Evolutionary conservation across 2,329 filamentous ascomycete genomes (phyloP).

Genomic region (Fusarium palustre): DNA sequence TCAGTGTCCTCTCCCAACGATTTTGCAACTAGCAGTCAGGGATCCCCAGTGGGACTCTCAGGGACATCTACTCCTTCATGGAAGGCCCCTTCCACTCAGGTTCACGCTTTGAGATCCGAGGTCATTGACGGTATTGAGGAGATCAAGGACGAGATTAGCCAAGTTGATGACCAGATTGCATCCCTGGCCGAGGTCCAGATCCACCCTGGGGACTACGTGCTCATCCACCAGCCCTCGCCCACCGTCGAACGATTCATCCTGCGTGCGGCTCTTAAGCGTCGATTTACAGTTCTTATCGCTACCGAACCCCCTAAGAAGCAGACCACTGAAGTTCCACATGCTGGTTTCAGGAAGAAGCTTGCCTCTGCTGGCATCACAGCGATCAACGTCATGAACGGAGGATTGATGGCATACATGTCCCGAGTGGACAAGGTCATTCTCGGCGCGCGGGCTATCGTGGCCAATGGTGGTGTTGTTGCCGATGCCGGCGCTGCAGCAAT

Average conservation of each 20-base stretch:
- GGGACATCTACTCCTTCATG: slow-evolving; percentile 63
- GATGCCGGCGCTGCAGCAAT: slow-evolving; percentile 86
- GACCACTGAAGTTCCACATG: slow-evolving; percentile 56
- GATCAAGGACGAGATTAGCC: slow-evolving; percentile 93
- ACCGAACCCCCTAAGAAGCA: slow-evolving; percentile 66
- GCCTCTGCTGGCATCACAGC: slow-evolving; percentile 82
- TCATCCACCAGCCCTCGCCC: slow-evolving; percentile 86
- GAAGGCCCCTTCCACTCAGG: slow-evolving; percentile 57
- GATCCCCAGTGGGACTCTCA: slow-evolving; percentile 62
- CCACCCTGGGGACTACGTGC: slow-evolving; percentile 90
- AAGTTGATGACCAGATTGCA: slow-evolving; percentile 93
- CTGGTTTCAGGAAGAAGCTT: slow-evolving; percentile 80
- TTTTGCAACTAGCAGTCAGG: slow-evolving; percentile 49
- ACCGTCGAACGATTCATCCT: slow-evolving; percentile 92
- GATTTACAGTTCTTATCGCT: slow-evolving; percentile 89
- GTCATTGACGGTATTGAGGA: slow-evolving; percentile 95
- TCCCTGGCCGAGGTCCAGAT: slow-evolving; percentile 91
- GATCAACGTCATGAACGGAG: slow-evolving; percentile 85
- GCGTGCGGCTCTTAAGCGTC: slow-evolving; percentile 87
- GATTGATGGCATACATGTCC: slow-evolving; percentile 93
- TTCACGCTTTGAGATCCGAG: slow-evolving; percentile 84
- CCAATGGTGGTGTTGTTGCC: slow-evolving; percentile 87
- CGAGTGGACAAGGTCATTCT: slow-evolving; percentile 95
- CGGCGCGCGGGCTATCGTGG: slow-evolving; percentile 86
- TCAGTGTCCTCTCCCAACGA: slow-evolving; percentile 73